A percentile compares a stretch with the other conserved stretches of the same genome.
Evolutionary conservation across 2,329 filamentous ascomycete genomes (phyloP).

Genomic region (Shiraia bambusicola): DNA sequence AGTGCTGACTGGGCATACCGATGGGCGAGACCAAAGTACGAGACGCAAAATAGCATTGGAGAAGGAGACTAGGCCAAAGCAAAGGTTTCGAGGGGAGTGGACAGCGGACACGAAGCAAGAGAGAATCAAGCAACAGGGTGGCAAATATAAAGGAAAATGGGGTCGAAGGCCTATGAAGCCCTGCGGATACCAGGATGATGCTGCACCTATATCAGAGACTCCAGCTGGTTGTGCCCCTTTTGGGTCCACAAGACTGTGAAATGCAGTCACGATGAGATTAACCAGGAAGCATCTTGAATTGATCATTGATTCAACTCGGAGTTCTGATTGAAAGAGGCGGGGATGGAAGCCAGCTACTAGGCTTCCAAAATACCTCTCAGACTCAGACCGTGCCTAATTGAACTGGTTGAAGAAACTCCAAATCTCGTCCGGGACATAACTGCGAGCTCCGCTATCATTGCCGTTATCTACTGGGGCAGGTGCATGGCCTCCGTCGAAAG

Average conservation of each 20-base stretch:
- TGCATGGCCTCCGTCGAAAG: slow-evolving; percentile 14
- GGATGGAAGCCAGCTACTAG: no score
- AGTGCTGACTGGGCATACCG: slow-evolving; percentile 13
- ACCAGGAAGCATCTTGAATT: no score
- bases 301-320: no score
- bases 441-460: slow-evolving; percentile 10
- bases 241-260: no score
- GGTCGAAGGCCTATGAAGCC: slow-evolving; percentile 11
- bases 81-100: slow-evolving; percentile 34
- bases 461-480: slow-evolving; percentile 22
- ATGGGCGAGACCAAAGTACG: slow-evolving; percentile 20
- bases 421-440: slow-evolving; percentile 15
- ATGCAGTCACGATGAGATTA: no score
- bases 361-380: no score
- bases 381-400: neutral
- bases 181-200: no score
- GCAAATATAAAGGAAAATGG: slow-evolving; percentile 31
- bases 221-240: no score
- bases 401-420: slow-evolving; percentile 16
- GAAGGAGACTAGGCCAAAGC: slow-evolving; percentile 15
- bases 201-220: no score
- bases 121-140: slow-evolving; percentile 33
- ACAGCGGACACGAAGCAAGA: slow-evolving; percentile 29
- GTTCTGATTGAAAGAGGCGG: no score
- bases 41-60: slow-evolving; percentile 15